Evolutionary conservation across 345 rosid genomes (phyloP).

Genomic region (Draba incana): DNA sequence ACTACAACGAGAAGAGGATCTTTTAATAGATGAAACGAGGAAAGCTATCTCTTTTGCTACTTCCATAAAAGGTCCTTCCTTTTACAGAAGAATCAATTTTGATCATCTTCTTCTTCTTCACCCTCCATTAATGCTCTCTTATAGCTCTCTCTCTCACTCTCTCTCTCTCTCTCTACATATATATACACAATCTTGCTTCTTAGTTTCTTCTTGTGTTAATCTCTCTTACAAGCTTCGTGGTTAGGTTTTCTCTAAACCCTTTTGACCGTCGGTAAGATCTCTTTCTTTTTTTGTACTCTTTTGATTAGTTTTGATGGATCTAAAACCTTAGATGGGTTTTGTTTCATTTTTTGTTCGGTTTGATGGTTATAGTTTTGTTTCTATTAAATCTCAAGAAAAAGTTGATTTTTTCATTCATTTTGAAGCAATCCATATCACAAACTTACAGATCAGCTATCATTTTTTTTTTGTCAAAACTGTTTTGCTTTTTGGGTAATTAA

Average conservation of each 20-base stretch:
- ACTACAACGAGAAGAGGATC: constrained; percentile 41
- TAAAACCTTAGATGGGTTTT: constrained; percentile 23
- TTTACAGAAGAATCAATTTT: constrained; percentile 45
- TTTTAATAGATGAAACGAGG: constrained; percentile 46
- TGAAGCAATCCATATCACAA: constrained; percentile 30
- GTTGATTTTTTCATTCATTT: constrained; percentile 25
- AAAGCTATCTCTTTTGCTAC: constrained; percentile 38
- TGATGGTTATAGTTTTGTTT: constrained; percentile 14
- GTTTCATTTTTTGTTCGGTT: constrained; percentile 23
- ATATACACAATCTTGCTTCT: constrained; percentile 1
- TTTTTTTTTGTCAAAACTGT: constrained; percentile 8
- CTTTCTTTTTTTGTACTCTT: constrained; percentile 11
- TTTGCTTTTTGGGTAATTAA: constrained; percentile 36
- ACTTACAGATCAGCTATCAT: constrained; percentile 22
- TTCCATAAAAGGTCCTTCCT: constrained; percentile 41
- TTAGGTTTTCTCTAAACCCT: constrained; percentile 41
- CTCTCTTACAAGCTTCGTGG: constrained; percentile 6
- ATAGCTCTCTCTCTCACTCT: not conserved
- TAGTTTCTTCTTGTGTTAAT: constrained; percentile 7
- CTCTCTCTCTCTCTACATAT: not conserved
- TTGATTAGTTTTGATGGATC: constrained; percentile 15
- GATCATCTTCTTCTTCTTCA: constrained; percentile 39
- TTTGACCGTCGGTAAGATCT: constrained; percentile 34
- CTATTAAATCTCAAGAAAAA: constrained; percentile 14
- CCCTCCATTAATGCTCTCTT: constrained; percentile 16